These are phyloP conservation scores for Debaryomyces subglobosus DNA, from an alignment of 1,139 yeast genomes.

Conservation along the genomic window DNA sequence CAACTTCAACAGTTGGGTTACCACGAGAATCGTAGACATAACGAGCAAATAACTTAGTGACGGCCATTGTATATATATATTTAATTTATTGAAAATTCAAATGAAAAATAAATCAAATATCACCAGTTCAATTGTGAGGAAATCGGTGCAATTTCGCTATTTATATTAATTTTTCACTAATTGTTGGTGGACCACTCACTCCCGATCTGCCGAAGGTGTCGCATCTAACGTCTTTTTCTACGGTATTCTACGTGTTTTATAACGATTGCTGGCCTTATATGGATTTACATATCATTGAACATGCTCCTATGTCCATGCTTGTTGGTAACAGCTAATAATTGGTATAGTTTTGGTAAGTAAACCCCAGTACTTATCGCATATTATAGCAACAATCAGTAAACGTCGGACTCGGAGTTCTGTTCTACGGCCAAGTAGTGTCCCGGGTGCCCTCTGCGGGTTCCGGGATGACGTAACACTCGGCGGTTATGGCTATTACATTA, in stretches of 20 bases:
- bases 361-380: background rate
- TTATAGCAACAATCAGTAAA: background rate
- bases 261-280: background rate
- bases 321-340: background rate
- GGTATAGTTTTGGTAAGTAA: background rate
- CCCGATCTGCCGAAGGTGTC: slow-evolving; percentile 16
- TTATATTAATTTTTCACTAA: slow-evolving; percentile 9
- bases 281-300: background rate
- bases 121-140: background rate
- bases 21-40: slow-evolving; percentile 95
- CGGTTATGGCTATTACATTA: background rate
- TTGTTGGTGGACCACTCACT: slow-evolving; percentile 17
- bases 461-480: background rate
- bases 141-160: slow-evolving; percentile 9
- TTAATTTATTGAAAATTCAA: slow-evolving; percentile 4
- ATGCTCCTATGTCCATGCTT: background rate
- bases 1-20: slow-evolving; percentile 94
- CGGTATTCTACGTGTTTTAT: background rate
- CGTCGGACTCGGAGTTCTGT: slow-evolving; percentile 3
- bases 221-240: background rate
- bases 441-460: background rate
- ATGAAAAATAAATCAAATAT: slow-evolving; percentile 3
- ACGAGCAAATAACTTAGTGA: slow-evolving; percentile 71
- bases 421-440: background rate
- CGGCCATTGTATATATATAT: slow-evolving; percentile 22